Evolutionary conservation across 352 stramenopile genomes (phyloP), one percentile per base, ranked within the genome.

Genomic region (Phytophthora sp.): DNA sequence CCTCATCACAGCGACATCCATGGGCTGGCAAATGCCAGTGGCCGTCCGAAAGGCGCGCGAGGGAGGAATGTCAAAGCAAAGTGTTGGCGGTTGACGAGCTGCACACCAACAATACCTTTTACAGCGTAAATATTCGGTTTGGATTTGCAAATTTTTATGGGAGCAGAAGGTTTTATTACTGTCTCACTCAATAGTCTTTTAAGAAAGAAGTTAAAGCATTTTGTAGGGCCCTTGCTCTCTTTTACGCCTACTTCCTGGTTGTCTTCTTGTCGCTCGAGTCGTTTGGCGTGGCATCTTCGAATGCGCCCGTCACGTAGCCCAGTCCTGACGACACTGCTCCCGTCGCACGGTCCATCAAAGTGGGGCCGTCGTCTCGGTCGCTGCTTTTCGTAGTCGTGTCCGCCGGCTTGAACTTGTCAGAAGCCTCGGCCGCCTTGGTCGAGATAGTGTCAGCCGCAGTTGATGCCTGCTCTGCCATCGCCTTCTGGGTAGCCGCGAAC

Each of bases 301-400:
- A 51, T 18, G 57, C 44, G 7, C 54, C 50, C 8, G 52, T 53
- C 30, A 73, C 65, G 31, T 69, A 69, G 23, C 36, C 66, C 24
- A 74, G 2, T 41, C 59, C 44, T 9, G 69, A 74, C 4, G 46
- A 62, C 16, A 69, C 46, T 2, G 29, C 46, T 13, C 36, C 46
- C 5, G 53, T 69, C 4, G 62, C 61, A 18, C 61, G 61, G 12
- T 73, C 61, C 57, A 73, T 70, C 63, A 82, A 59, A 51, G 65
- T 72, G 3, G 69, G 63, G 29, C 44, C 66, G 42, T 36, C 60
- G 3, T 66, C 44, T 16, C 45, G 2, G 27, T 3, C 29, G 29
- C 29, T 3, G 26, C 44, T 31, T 13, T 35, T 52, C 27, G 44
- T 35, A 44, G n/a, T 7, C 30, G 23, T 23, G n/a, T 76, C 62